These are phyloP conservation scores for Xylaria sp. DNA, from an alignment of 2,329 filamentous ascomycete species.

Conservation along the genomic window DNA sequence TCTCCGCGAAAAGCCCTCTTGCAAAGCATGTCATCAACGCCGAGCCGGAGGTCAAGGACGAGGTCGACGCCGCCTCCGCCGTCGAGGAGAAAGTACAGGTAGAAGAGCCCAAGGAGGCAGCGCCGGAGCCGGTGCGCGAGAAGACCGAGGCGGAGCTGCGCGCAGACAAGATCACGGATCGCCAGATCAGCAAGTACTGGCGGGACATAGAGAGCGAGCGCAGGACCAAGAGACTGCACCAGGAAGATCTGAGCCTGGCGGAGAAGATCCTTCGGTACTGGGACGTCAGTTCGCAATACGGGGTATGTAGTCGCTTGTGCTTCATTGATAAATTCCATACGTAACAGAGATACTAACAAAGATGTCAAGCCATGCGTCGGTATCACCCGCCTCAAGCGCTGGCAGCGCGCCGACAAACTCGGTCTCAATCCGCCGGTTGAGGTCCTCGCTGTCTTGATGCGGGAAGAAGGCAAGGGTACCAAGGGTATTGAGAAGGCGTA, in stretches of 20 bases:
- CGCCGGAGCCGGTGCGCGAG: slow-evolving; percentile 45
- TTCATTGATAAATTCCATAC: neutral
- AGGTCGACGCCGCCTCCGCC: slow-evolving; percentile 36
- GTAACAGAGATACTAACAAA: slow-evolving; percentile 16
- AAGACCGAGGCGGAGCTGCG: slow-evolving; percentile 64
- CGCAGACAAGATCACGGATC: slow-evolving; percentile 73
- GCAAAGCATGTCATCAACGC: slow-evolving; percentile 45
- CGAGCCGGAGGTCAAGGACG: slow-evolving; percentile 29
- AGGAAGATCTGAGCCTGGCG: slow-evolving; percentile 74
- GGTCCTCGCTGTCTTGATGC: slow-evolving; percentile 84
- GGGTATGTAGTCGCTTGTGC: slow-evolving; percentile 69
- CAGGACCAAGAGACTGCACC: slow-evolving; percentile 78
- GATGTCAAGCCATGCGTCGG: slow-evolving; percentile 82
- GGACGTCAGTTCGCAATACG: slow-evolving; percentile 90
- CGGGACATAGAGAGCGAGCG: slow-evolving; percentile 74
- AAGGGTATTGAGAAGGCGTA: slow-evolving; percentile 72
- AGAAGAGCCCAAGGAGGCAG: slow-evolving; percentile 37
- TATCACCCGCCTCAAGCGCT: slow-evolving; percentile 81
- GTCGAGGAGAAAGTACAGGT: slow-evolving; percentile 39
- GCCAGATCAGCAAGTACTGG: slow-evolving; percentile 84
- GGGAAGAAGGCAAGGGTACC: slow-evolving; percentile 70
- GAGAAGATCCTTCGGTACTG: slow-evolving; percentile 94
- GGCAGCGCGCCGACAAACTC: slow-evolving; percentile 86
- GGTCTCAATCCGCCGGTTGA: slow-evolving; percentile 89
- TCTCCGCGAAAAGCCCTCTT: slow-evolving; percentile 50